phyloP scores from a whole-genome alignment of 345 rosid species.

The Microcos paniculata region DNA sequence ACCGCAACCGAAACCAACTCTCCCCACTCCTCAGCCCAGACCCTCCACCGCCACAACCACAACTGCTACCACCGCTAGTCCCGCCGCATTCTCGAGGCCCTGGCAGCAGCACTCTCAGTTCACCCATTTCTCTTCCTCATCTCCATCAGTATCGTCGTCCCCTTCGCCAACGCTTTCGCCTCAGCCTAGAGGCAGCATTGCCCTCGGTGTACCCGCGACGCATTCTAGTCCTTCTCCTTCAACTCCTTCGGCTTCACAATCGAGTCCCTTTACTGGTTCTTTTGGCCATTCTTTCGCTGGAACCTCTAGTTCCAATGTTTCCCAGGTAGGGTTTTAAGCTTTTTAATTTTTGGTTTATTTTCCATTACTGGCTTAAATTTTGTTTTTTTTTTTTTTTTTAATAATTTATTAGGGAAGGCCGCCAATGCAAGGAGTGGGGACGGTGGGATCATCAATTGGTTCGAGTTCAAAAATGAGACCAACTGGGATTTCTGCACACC shows the following conservation, averaged over 20 bases:
- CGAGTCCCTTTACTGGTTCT: conserved; percentile 59
- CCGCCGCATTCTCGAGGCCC: conserved; percentile 50
- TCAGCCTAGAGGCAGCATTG: conserved; percentile 56
- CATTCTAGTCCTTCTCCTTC: conserved; percentile 46
- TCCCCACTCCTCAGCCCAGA: conserved; percentile 33
- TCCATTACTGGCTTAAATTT: neutral
- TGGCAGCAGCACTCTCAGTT: conserved; percentile 70
- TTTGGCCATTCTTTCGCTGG: conserved; percentile 68
- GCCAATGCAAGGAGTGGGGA: conserved; percentile 60
- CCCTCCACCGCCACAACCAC: conserved; percentile 20
- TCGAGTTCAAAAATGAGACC: conserved; percentile 69
- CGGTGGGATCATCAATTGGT: conserved; percentile 54
- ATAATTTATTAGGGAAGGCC: conserved; percentile 54
- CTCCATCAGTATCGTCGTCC: conserved; percentile 38
- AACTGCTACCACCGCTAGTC: neutral
- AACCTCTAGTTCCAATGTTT: conserved; percentile 36
- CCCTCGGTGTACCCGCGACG: conserved; percentile 69
- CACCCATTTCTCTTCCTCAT: conserved; percentile 42
- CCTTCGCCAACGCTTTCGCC: conserved; percentile 36
- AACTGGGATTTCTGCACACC: conserved; percentile 60
- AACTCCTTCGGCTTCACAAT: conserved; percentile 41
- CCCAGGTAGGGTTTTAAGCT: conserved; percentile 43
- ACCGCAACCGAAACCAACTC: conserved; percentile 20
- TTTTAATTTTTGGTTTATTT: neutral
- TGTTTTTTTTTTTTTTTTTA: conserved; percentile 4